Conservation (phyloP, 176 grass and related monocot species). For the Cymbopogon citratus region DNA sequence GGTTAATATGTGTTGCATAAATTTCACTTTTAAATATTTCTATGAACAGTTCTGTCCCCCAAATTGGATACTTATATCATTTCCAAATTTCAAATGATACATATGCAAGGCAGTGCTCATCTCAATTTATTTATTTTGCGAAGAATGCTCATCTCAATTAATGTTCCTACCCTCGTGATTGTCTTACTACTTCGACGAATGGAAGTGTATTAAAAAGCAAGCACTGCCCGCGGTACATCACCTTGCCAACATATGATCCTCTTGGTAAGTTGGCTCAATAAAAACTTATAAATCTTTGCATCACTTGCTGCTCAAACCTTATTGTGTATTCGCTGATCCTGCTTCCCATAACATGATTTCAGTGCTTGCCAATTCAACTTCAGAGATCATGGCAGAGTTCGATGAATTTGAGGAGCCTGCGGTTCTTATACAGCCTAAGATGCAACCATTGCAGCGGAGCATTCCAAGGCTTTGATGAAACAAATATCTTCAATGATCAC, state of each 20-base stretch:
- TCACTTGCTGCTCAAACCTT: background rate
- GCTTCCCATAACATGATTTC: background rate
- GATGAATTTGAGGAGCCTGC: background rate
- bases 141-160: constrained; percentile 26
- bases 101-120: constrained; percentile 3
- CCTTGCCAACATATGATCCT: constrained; percentile 60
- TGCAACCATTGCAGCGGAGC: background rate
- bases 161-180: constrained; percentile 72
- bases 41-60: background rate
- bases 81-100: background rate
- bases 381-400: constrained; percentile 27
- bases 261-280: constrained; percentile 34
- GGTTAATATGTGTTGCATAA: background rate
- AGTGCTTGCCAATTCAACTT: constrained; percentile 37
- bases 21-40: background rate
- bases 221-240: constrained; percentile 51
- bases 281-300: background rate
- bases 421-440: constrained; percentile 26
- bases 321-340: constrained; percentile 3
- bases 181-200: constrained; percentile 32
- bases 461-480: background rate
- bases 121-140: too few species aligned
- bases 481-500: background rate
- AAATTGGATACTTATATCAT: background rate
- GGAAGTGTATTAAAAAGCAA: constrained; percentile 16